Evolutionary conservation across 805 yeast genomes (phyloP), one percentile per base, ranked within the genome.

Genomic region (Sugiyamaella lignohabitans): DNA sequence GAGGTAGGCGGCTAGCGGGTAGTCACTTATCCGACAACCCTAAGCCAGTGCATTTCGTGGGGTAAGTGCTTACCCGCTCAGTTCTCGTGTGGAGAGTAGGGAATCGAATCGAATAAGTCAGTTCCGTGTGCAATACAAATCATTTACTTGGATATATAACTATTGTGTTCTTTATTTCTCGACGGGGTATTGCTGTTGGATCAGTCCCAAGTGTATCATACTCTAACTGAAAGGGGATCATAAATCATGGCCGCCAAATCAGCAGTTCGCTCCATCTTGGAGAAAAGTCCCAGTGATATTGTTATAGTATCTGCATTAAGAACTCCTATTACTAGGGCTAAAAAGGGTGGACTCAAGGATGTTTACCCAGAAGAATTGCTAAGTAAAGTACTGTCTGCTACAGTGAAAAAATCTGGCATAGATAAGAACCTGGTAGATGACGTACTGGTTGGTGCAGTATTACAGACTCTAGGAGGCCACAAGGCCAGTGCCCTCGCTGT

Each of bases 391-490:
- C 53, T 68, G 5, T 53, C 56, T 35, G 69, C 65, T 6, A 55
- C 68, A 2, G 23, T 67, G 10, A 56, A 55, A 8, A 56, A 53
- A 30, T 43, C 63, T 5, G 57, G 58, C 3, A 52, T 66, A 22
- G 61, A 63, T 3, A 50, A 57, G 20, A 50, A 43, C 16, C 50
- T 55, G 21, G 61, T 68, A 20, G 66, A 68, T 29, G 72, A 68
- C 48, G 60, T 68, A 4, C 49, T 66, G 21, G 64, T 67, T 11
- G 72, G 72, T 6, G 59, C 70, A 3, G 72, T 68, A 1, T 52
- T 67, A 43, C 71, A 64, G 51, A 60, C 63, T 5, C 50, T 66
- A 21, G 70, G 71, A 11, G 71, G 71, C 5, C 71, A 66, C 39
- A 68, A 67, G 54, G 66, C 66, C 1, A 55, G 63, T 18, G 69